Evolutionary conservation across 1,284 basidiomycete species (phyloP), one percentile per base, ranked within the genome.

Genomic region (Irpex lacteus): DNA sequence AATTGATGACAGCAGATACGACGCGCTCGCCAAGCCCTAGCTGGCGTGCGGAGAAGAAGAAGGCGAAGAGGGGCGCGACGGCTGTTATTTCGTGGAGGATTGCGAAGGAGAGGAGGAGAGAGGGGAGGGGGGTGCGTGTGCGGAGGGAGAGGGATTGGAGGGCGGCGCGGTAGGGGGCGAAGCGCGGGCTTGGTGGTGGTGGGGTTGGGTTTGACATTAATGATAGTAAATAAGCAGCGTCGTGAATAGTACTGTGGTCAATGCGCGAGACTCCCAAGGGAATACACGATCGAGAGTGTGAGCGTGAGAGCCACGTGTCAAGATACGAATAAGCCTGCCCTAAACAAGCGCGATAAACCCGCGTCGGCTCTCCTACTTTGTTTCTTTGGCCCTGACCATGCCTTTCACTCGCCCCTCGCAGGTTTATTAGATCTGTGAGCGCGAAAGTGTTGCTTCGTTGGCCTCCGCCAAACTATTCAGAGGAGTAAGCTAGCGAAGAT

Each of bases 71-170:
- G 1, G 95, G 95, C 0, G 90, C 78, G 62, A 97, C 72, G 0
- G 95, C 95, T 0, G 94, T 96, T 13, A 95, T 70, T 74, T 98
- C 96, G 74, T 98, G 96, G 6, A 98, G 81, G 60, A 96, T 78
- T 1, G 86, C 85, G 71, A 98, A 97, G 0, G 94, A 93, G 44
- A 92, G 70, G 3, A 90, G 75, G 60, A 98, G 83, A 1, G 93
- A 93, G 0, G 93, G 83, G 0, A 96, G 75, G 5, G 94, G 90
- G 0, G 90, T 82, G 15, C 89, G 85, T 11, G 90, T 91, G 36
- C 86, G 83, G 11, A 79, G 76, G 8, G 90, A 85, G 5, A 91
- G 70, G 2, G 81, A 76, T n/a, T 80, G 75, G 40, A 91, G 79
- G 0, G 84, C 83, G 55, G 81, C 74, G 64, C 75, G 81, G 75